phyloP scores from a whole-genome alignment of 2,329 filamentous ascomycete species.

The Aspergillus clavatus region DNA sequence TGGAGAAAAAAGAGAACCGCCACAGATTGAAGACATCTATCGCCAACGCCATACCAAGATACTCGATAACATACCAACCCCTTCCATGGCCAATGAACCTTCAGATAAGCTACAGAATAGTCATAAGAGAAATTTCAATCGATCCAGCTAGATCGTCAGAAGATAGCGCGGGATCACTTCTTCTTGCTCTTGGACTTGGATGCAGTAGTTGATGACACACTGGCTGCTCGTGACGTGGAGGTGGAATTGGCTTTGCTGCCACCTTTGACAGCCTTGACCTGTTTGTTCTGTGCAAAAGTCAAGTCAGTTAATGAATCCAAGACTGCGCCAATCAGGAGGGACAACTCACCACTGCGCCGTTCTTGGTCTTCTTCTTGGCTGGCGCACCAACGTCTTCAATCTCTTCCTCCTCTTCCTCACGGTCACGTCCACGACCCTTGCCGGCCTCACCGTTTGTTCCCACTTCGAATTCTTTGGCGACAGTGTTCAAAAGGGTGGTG shows the following conservation, averaged over 20 bases:
- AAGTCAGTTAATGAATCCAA: slow-evolving; percentile 7
- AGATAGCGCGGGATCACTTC: slow-evolving; percentile 35
- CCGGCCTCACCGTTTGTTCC: slow-evolving; percentile 54
- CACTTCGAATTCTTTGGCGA: slow-evolving; percentile 90
- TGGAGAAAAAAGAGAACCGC: slow-evolving; percentile 4
- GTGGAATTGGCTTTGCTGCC: slow-evolving; percentile 71
- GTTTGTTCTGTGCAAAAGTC: slow-evolving; percentile 69
- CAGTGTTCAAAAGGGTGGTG: slow-evolving; percentile 88
- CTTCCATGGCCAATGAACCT: slow-evolving; percentile 9
- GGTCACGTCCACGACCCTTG: slow-evolving; percentile 57
- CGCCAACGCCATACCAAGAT: slow-evolving; percentile 19
- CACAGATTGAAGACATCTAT: slow-evolving; percentile 14
- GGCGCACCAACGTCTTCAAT: slow-evolving; percentile 74
- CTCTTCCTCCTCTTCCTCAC: slow-evolving; percentile 80
- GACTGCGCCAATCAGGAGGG: not conserved
- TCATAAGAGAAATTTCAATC: slow-evolving; percentile 8
- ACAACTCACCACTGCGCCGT: slow-evolving; percentile 71
- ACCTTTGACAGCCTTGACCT: slow-evolving; percentile 78
- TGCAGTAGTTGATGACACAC: slow-evolving; percentile 69
- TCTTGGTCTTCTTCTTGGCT: slow-evolving; percentile 93
- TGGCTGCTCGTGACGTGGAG: slow-evolving; percentile 77
- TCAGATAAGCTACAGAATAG: slow-evolving; percentile 12
- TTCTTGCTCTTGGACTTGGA: slow-evolving; percentile 48
- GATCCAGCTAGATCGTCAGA: slow-evolving; percentile 1
- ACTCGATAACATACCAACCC: slow-evolving; percentile 11